Conservation (phyloP, 768 basidiomycete species). For the Hygrophoropsis aurantiaca region DNA sequence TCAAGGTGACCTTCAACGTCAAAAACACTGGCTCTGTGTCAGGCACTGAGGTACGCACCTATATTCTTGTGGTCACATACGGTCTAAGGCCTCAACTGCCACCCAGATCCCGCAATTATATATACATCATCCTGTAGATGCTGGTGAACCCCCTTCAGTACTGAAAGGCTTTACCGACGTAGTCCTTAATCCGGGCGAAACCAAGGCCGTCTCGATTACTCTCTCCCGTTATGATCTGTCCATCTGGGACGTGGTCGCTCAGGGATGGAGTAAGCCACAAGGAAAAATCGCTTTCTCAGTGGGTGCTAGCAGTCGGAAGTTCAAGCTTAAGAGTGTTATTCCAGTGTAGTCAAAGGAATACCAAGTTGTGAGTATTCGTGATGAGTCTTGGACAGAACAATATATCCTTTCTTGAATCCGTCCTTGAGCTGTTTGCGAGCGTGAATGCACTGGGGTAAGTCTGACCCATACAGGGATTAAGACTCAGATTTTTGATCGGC, state of each 20-base stretch:
- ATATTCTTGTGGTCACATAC: neutral
- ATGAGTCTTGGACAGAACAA: no score
- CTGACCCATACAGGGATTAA: no score
- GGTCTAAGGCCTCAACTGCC: neutral
- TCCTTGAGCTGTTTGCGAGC: no score
- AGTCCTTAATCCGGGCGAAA: conserved; percentile 44
- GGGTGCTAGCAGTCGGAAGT: conserved; percentile 2
- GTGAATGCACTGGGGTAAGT: no score
- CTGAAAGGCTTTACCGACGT: conserved; percentile 64
- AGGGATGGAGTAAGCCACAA: conserved; percentile 51
- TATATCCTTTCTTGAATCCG: no score
- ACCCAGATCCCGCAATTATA: conserved; percentile 67
- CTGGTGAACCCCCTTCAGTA: conserved; percentile 65
- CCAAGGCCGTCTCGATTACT: conserved; percentile 43
- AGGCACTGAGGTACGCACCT: conserved; percentile 24
- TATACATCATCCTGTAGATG: conserved; percentile 54
- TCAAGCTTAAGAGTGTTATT: neutral
- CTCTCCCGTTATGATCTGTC: conserved; percentile 65
- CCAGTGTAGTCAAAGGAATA: no score
- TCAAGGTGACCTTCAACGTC: conserved; percentile 32
- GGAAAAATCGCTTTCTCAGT: conserved; percentile 4
- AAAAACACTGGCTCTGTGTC: conserved; percentile 35
- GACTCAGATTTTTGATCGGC: no score
- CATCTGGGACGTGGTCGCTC: conserved; percentile 66
- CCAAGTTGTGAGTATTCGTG: no score